Evolutionary conservation across 305 asterid genomes (phyloP), one percentile per base, ranked within the genome.

Genomic region (Withania somnifera): DNA sequence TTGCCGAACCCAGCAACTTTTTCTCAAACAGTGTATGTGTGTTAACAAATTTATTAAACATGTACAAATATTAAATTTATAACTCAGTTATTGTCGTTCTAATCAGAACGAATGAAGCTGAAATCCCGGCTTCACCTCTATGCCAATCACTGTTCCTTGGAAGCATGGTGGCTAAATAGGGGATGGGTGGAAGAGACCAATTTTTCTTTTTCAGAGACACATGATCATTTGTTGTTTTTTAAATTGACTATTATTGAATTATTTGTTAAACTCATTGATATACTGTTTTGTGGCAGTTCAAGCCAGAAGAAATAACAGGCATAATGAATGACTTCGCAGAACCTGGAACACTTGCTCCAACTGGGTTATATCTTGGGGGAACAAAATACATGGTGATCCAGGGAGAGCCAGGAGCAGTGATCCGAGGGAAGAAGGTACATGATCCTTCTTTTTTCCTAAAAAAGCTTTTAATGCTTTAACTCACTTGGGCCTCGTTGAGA

Each of bases 301-400:
- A 91, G 84, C 83, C 85, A 10, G 94, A 91, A 78, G 94, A 91
- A 82, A 88, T 91, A 50, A 78, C 68, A 6, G 91, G 75, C 20
- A 85, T 91, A 36, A 85, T 90, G 91, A 89, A 81, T 1, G 94
- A 91, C 82, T 90, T 91, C 45, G 84, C 56, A 36, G 94, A 87
- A 80, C 94, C 94, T 38, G 93, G 93, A 47, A 88, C 89, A 60
- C 94, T 91, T 64, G 94, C 93, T 76, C 94, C 94, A 15, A 91
- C 94, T 11, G 94, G 93, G 53, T 79, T 91, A 80, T 75, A 84
- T 83, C 82, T 91, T 7, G 94, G 94, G 79, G 94, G 92, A 61
- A 79, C 89, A n/a, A 91, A 91, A 78, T 91, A 91, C 77, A 90
- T 91, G 95, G 95, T 91, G 60, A 91, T 91, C 81, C 95, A 91